Evolutionary conservation across 2,329 filamentous ascomycete genomes (phyloP), one percentile per base, ranked within the genome.

Genomic region (Parascedosporium putredinis): DNA sequence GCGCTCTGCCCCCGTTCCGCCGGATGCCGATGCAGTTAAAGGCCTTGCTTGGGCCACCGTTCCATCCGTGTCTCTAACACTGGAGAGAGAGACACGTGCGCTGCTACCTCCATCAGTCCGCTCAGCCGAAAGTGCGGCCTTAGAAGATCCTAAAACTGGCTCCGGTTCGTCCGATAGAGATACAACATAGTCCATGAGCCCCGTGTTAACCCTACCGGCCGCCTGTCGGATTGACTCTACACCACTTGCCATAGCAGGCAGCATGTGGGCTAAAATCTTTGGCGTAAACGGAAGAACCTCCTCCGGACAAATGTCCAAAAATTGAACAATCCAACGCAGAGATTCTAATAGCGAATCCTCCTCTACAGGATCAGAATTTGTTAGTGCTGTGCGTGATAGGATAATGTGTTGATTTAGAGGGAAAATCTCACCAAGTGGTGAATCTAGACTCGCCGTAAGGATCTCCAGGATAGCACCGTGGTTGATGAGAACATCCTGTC

Each of bases 241-340:
- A 48, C 85, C 87, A 60, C 90, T 95, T 4, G 91, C 91, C 78
- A 98, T 88, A 24, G 90, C 89, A 14, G 93, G 94, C 24, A 98
- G 76, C 50, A 98, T 85, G 60, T 96, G 88, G 1, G 89, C 88
- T 40, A 98, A 71, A 25, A 98, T 83, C 57, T 88, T 87, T 20
- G 94, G 94, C 1, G 95, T 93, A 64, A 97, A 97, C 3, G 87
- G 86, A 38, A 98, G 75, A 3, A 98, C 94, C 60, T 98, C 93
- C 62, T 96, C 93, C 0, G 93, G 91, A 58, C 90, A 96, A 43
- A 98, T 97, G 55, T 97, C 90, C 57, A 98, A 85, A 63, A 98
- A 96, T 52, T 86, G 86, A 56, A 96, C 89, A 55, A 98, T 89
- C 93, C 93, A 98, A 54, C 88, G 81, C 24, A 98, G 73, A 3